phyloP scores from a whole-genome alignment of 1,139 yeast genomes.

The Zygosaccharomyces pseudobailii region DNA sequence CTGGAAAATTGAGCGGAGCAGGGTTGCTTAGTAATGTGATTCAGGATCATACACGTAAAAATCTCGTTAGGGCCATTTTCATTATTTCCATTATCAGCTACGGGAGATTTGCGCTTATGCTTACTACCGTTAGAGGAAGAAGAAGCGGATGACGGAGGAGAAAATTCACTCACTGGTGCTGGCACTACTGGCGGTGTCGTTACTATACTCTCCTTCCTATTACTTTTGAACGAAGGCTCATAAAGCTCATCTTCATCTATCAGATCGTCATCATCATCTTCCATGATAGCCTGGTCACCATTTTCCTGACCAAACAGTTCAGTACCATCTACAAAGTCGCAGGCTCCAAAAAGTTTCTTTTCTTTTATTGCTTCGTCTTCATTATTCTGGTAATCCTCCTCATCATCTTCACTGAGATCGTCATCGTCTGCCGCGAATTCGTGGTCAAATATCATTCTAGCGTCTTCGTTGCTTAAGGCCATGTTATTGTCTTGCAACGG shows the following conservation, averaged over 20 bases:
- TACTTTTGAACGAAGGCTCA: slow-evolving; percentile 24
- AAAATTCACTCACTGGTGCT: neutral
- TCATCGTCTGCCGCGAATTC: slow-evolving; percentile 45
- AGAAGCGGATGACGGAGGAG: neutral
- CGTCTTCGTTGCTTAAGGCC: slow-evolving; percentile 28
- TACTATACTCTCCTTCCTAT: slow-evolving; percentile 22
- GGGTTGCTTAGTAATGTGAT: slow-evolving; percentile 54
- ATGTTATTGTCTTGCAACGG: slow-evolving; percentile 34
- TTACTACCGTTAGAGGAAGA: neutral
- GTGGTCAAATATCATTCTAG: slow-evolving; percentile 43
- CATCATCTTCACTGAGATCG: slow-evolving; percentile 43
- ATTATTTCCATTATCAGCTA: neutral
- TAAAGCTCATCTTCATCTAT: slow-evolving; percentile 24
- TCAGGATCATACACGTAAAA: slow-evolving; percentile 56
- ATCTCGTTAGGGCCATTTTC: slow-evolving; percentile 29
- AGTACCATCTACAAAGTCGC: slow-evolving; percentile 38
- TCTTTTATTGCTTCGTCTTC: slow-evolving; percentile 37
- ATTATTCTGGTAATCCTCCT: slow-evolving; percentile 16
- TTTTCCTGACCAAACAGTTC: slow-evolving; percentile 6
- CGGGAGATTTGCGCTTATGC: slow-evolving; percentile 1
- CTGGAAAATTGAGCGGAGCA: slow-evolving; percentile 86
- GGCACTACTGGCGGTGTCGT: neutral
- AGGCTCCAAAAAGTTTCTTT: slow-evolving; percentile 38
- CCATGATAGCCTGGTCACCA: slow-evolving; percentile 11
- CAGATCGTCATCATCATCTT: slow-evolving; percentile 17